Percentiles rank a stretch among this genome's conserved stretches.
phyloP scores from a whole-genome alignment of 345 rosid genomes.

The Eucalyptus decipiens region DNA sequence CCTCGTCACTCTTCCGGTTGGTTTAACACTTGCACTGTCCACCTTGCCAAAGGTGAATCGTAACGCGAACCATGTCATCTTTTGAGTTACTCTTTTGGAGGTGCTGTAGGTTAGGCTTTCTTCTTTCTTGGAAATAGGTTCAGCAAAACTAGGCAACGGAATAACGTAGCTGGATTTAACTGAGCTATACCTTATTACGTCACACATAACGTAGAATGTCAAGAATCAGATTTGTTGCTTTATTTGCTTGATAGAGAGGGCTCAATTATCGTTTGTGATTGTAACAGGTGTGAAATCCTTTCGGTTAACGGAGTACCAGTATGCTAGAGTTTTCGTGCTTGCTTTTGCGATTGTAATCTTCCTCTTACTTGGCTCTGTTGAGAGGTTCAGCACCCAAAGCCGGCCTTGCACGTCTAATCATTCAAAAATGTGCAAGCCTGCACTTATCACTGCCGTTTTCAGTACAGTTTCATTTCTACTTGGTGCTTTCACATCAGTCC shows the following conservation, averaged over 20 bases:
- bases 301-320: not conserved
- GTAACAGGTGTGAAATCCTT: not conserved
- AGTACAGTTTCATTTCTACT: no score
- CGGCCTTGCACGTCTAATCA: no score
- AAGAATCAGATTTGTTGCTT: not conserved
- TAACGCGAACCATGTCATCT: no score
- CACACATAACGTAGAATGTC: not conserved
- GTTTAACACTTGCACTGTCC: accelerated
- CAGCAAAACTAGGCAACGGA: not conserved
- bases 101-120: no score
- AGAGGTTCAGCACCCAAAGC: not conserved
- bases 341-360: not conserved
- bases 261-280: not conserved
- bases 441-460: no score
- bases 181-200: not conserved
- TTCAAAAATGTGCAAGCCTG: no score
- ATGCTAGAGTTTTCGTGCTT: not conserved
- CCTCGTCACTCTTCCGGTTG: accelerated
- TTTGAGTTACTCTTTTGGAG: no score
- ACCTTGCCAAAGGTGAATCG: no score
- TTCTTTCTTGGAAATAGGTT: no score
- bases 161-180: not conserved
- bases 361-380: not conserved
- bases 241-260: not conserved
- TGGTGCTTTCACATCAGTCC: no score